Evolutionary conservation across 176 grass and related monocot species (phyloP).

Genomic region (Phragmites australis): DNA sequence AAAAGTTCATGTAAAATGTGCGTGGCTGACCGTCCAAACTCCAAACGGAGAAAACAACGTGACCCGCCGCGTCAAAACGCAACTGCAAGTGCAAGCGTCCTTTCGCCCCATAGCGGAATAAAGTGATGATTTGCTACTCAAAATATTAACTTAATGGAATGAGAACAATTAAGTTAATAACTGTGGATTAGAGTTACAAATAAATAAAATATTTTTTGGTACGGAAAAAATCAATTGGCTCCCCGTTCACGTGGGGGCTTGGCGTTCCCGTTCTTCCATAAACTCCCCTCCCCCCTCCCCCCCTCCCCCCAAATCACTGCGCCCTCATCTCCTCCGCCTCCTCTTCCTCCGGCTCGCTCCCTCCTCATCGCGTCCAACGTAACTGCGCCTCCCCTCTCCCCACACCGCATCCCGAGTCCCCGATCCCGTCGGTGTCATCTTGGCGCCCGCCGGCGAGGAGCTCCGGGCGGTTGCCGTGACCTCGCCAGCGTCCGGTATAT

Average conservation of each 20-base stretch:
- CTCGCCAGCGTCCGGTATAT: not conserved
- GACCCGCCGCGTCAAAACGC: conserved; percentile 27
- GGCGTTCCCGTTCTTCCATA: conserved; percentile 28
- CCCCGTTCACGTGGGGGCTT: not conserved
- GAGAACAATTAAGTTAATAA: too few species aligned
- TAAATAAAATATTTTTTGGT: too few species aligned
- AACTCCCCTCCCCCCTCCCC: conserved; percentile 29
- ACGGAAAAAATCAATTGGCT: too few species aligned
- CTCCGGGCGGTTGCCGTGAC: not conserved
- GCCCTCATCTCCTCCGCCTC: conserved; percentile 1
- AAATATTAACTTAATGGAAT: too few species aligned
- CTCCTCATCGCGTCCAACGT: conserved; percentile 12
- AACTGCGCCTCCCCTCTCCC: conserved; percentile 11
- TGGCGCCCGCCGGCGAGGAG: not conserved
- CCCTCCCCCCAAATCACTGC: conserved; percentile 25
- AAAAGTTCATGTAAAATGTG: conserved; percentile 37
- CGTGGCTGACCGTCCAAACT: conserved; percentile 39
- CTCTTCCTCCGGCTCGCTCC: not conserved
- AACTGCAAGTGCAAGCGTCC: conserved; percentile 19
- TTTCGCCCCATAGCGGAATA: too few species aligned
- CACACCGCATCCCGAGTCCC: not conserved
- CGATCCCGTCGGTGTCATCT: not conserved
- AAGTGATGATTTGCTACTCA: too few species aligned
- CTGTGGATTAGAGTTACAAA: too few species aligned
- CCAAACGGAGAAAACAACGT: conserved; percentile 37